These are phyloP conservation scores for Alternaria angustiovoidea DNA, from an alignment of 2,329 filamentous ascomycete genomes.

Conservation along the genomic window DNA sequence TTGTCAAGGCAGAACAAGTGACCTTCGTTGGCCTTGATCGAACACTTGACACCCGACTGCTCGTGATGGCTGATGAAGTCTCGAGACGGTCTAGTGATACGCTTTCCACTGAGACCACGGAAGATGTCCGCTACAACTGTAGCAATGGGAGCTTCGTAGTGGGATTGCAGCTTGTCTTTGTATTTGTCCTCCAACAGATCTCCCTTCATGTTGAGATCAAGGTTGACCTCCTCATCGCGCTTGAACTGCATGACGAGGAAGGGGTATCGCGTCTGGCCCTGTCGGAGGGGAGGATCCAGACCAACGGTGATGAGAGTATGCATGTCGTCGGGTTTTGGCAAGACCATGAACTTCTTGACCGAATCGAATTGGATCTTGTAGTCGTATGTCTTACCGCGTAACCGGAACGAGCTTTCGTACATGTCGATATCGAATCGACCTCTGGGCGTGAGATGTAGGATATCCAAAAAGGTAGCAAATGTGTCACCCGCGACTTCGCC, in stretches of 20 bases:
- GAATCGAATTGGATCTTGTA: slow-evolving; percentile 99
- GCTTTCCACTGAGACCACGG: slow-evolving; percentile 91
- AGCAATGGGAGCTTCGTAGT: slow-evolving; percentile 89
- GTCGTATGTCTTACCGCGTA: slow-evolving; percentile 98
- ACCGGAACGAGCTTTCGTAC: slow-evolving; percentile 96
- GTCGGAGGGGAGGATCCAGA: slow-evolving; percentile 90
- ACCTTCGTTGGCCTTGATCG: slow-evolving; percentile 99
- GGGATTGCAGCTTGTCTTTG: slow-evolving; percentile 84
- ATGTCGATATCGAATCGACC: slow-evolving; percentile 99
- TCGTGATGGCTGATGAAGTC: slow-evolving; percentile 94
- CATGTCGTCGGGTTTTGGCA: slow-evolving; percentile 97
- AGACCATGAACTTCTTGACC: slow-evolving; percentile 98
- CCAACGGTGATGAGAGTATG: slow-evolving; percentile 95
- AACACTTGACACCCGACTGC: slow-evolving; percentile 96
- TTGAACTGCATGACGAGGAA: slow-evolving; percentile 99
- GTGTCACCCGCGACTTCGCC: slow-evolving; percentile 99
- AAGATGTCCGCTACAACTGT: slow-evolving; percentile 96
- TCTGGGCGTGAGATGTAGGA: slow-evolving; percentile 96
- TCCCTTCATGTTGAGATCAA: slow-evolving; percentile 95
- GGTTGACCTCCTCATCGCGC: slow-evolving; percentile 94
- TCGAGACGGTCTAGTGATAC: slow-evolving; percentile 90
- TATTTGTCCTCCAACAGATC: slow-evolving; percentile 86
- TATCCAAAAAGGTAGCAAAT: slow-evolving; percentile 95
- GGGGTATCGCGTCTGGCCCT: slow-evolving; percentile 96
- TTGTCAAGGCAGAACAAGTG: slow-evolving; percentile 97